Evolutionary conservation across 805 yeast genomes (phyloP), one percentile per base, ranked within the genome.

Genomic region (Nakazawaea populi): DNA sequence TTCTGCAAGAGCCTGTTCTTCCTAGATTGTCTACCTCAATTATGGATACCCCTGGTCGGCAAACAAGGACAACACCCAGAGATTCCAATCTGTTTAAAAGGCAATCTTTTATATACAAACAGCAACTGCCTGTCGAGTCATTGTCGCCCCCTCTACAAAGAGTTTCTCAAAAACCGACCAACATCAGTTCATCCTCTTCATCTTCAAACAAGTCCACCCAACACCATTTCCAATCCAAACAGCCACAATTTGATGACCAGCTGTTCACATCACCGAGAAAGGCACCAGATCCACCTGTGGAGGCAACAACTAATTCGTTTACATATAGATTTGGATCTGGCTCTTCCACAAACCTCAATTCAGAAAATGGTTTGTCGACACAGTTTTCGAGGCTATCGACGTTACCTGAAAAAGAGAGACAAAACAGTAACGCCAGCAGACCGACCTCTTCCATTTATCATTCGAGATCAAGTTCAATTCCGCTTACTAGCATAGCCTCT

Each of bases 241-340:
- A 47, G 30, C 42, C 38, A 6, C 48, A 38, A 24, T 31, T 27
- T 5, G 28, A 14, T 12, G 49, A 50, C 7, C 46, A 46, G 35
- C 52, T 28, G 36, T 84, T 83, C 60, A 65, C 74, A 18, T 83
- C 89, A 0, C 89, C 89, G n/a, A 73, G 89, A 65, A 82, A 72
- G 58, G 87, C 89, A 0, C 91, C 91, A 1, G 76, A 75, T 48
- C 89, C 89, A 0, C 90, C 90, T 3, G 58, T 73, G 1, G 67
- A 66, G 32, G 49, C 64, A 65, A 41, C 39, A 41, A 31, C 28
- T 57, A 2, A 59, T 54, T 28, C 55, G 55, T 44, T 52, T 18
- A 10, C 37, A 4, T 59, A 55, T 51, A 60, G 55, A 36, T 60
- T 65, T 56, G 67, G 67, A 7, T n/a, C 40, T 41, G 51, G 49